Percentiles rank a stretch among this genome's conserved stretches.
phyloP scores from a whole-genome alignment of 2,329 filamentous ascomycete genomes.

The Colletotrichum acutatum region DNA sequence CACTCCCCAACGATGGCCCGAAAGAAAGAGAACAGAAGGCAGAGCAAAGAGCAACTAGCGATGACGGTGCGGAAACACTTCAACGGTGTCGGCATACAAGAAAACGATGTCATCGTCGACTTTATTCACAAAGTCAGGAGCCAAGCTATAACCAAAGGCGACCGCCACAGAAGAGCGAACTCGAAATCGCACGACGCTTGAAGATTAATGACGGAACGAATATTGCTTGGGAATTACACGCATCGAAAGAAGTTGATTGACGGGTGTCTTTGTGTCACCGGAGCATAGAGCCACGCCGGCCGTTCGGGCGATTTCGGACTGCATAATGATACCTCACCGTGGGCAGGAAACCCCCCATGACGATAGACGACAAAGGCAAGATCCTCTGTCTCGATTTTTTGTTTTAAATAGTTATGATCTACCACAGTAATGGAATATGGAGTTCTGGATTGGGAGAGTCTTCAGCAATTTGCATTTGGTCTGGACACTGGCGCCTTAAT shows the following conservation, averaged over 20 bases:
- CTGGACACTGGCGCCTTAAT: not conserved
- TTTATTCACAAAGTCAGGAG: constrained; percentile 74
- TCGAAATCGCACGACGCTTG: constrained; percentile 27
- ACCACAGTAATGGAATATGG: constrained; percentile 25
- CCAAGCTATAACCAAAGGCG: constrained; percentile 33
- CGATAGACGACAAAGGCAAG: constrained; percentile 15
- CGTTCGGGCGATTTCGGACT: constrained; percentile 32
- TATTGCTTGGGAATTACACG: constrained; percentile 1
- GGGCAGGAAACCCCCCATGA: constrained; percentile 15
- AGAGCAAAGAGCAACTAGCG: constrained; percentile 79
- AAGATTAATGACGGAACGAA: constrained; percentile 13
- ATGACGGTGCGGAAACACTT: constrained; percentile 83
- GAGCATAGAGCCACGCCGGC: constrained; percentile 11
- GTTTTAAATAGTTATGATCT: constrained; percentile 28
- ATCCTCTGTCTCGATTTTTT: not conserved
- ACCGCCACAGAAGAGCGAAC: constrained; percentile 26
- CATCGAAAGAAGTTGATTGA: constrained; percentile 14
- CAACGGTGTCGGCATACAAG: constrained; percentile 80
- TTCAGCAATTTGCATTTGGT: not conserved
- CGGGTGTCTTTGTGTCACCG: constrained; percentile 4
- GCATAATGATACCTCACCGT: constrained; percentile 36
- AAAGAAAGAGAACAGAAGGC: constrained; percentile 70
- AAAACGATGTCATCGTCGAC: constrained; percentile 86
- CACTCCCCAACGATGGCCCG: constrained; percentile 82
- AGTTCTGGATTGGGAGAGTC: constrained; percentile 8